Percentiles rank a stretch among this genome's conserved stretches.
Evolutionary conservation across 495 filamentous ascomycete genomes (phyloP).

Genomic region (Tuber brumale): DNA sequence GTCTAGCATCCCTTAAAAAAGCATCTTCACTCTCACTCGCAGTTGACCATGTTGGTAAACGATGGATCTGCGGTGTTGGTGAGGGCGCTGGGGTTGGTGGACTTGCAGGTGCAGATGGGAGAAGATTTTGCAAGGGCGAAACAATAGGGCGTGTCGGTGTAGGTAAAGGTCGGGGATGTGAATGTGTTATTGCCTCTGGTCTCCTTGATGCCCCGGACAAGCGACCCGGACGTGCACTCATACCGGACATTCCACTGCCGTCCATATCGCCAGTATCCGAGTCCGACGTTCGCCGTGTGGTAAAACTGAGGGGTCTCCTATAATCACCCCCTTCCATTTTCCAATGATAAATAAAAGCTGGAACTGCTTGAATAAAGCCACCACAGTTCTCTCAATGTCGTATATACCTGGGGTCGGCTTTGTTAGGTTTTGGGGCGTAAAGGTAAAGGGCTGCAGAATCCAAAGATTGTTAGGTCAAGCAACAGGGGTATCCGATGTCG

Average conservation of each 20-base stretch:
- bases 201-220: constrained; percentile 25
- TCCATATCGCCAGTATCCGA: constrained; percentile 33
- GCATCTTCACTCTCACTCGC: constrained; percentile 41
- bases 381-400: not conserved
- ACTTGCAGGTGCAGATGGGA: constrained; percentile 41
- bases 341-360: constrained; percentile 4
- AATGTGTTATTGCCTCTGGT: constrained; percentile 34
- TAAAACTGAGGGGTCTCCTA: constrained; percentile 24
- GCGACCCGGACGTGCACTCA: constrained; percentile 27
- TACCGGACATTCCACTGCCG: constrained; percentile 23
- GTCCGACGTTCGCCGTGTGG: constrained; percentile 31
- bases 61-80: constrained; percentile 41
- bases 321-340: constrained; percentile 37
- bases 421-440: not conserved
- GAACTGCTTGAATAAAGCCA: not conserved
- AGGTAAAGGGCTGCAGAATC: not conserved
- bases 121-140: constrained; percentile 40
- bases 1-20: constrained; percentile 40
- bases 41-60: constrained; percentile 41
- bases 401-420: not conserved
- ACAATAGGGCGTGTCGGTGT: constrained; percentile 40
- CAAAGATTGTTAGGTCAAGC: not conserved
- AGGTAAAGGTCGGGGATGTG: constrained; percentile 40
- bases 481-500: not conserved
- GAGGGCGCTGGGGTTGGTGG: constrained; percentile 42